A percentile compares a stretch with the other conserved stretches of the same genome.
Evolutionary conservation across 2,329 filamentous ascomycete genomes (phyloP).

Genomic region (Verticillium nonalfalfae): DNA sequence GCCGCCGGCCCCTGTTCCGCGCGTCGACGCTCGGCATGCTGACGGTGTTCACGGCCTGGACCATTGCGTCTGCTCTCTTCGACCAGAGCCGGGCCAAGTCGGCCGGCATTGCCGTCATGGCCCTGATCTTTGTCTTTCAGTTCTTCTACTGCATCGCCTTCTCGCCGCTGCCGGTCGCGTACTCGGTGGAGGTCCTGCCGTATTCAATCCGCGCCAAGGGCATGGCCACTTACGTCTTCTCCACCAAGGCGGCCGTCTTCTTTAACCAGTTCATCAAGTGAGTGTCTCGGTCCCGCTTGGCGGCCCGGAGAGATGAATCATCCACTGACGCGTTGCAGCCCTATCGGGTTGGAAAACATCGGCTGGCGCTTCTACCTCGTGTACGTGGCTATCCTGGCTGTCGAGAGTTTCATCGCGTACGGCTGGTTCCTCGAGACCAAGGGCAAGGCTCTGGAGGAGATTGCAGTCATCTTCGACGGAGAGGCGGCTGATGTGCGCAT

Average conservation of each 20-base stretch:
- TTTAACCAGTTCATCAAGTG: constrained; percentile 32
- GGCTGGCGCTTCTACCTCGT: constrained; percentile 52
- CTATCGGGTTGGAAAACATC: constrained; percentile 42
- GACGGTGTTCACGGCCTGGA: constrained; percentile 25
- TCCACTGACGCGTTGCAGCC: constrained; percentile 27
- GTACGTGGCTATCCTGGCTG: constrained; percentile 39
- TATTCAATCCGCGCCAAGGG: constrained; percentile 46
- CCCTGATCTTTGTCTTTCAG: constrained; percentile 28
- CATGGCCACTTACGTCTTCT: constrained; percentile 25
- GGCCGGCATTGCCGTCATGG: constrained; percentile 24
- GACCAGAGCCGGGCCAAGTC: constrained; percentile 18
- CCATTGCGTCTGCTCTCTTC: constrained; percentile 24
- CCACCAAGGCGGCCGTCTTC: constrained; percentile 20
- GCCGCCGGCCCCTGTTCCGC: constrained; percentile 17
- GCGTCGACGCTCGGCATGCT: constrained; percentile 20
- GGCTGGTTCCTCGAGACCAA: constrained; percentile 44
- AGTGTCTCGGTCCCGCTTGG: neutral
- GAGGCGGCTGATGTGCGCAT: constrained; percentile 8
- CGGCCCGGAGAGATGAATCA: constrained; percentile 19
- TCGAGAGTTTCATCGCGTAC: constrained; percentile 38
- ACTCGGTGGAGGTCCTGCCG: constrained; percentile 47
- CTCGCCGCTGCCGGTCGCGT: constrained; percentile 42
- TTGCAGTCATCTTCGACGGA: constrained; percentile 50
- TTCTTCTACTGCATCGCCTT: constrained; percentile 48
- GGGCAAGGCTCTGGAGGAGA: constrained; percentile 43